Evolutionary conservation across 2,329 filamentous ascomycete species (phyloP).

Genomic region (Ampelomyces quisqualis): DNA sequence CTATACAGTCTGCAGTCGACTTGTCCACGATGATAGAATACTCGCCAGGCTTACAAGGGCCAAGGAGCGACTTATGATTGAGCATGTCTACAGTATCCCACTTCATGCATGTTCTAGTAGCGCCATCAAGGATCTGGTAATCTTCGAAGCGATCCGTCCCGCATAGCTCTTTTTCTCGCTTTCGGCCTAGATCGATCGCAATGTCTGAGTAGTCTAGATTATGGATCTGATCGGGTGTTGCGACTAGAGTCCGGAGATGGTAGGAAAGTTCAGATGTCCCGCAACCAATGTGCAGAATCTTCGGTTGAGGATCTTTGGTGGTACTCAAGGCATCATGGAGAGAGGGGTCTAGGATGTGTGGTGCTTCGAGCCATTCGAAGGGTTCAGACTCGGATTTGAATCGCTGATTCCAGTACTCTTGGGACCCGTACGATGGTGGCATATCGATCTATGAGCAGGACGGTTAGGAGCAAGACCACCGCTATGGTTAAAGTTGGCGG

Average conservation of each 20-base stretch:
- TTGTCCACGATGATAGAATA: slow-evolving; percentile 44
- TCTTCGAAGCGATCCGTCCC: slow-evolving; percentile 3
- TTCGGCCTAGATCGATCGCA: slow-evolving; percentile 36
- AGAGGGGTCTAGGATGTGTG: slow-evolving; percentile 32
- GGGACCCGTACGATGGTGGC: slow-evolving; percentile 38
- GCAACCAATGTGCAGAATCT: slow-evolving; percentile 44
- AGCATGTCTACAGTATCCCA: slow-evolving; percentile 42
- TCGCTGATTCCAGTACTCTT: slow-evolving; percentile 42
- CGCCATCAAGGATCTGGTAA: not conserved
- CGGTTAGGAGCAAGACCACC: not conserved
- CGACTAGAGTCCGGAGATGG: slow-evolving; percentile 38
- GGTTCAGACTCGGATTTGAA: slow-evolving; percentile 37
- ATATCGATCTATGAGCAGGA: not conserved
- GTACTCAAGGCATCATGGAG: slow-evolving; percentile 26
- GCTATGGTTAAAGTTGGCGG: not conserved
- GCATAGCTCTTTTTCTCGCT: slow-evolving; percentile 33
- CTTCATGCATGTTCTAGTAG: slow-evolving; percentile 22
- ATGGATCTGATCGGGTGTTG: slow-evolving; percentile 35
- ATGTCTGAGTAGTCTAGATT: slow-evolving; percentile 44
- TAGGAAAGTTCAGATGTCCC: slow-evolving; percentile 43
- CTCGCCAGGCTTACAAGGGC: slow-evolving; percentile 18
- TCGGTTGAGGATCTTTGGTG: slow-evolving; percentile 13
- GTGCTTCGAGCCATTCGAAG: slow-evolving; percentile 44
- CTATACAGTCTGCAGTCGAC: slow-evolving; percentile 43
- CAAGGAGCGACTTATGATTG: slow-evolving; percentile 34